Conservation (phyloP, 805 yeast species). For the Zygosaccharomyces pseudorouxii region DNA sequence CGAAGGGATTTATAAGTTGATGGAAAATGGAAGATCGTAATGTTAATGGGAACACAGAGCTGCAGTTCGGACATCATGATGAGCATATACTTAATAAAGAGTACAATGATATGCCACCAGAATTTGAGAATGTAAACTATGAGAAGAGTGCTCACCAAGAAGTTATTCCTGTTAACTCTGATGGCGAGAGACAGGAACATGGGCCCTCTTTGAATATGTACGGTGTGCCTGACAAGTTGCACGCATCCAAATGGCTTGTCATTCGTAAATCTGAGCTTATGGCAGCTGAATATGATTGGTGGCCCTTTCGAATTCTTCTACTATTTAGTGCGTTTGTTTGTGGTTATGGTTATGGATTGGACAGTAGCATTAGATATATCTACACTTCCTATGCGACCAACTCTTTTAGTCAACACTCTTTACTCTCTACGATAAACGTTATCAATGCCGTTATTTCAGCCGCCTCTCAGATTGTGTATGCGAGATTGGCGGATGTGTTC, state of each 20-base stretch:
- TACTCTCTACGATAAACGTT: conserved; percentile 48
- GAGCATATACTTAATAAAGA: not conserved
- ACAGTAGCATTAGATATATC: conserved; percentile 44
- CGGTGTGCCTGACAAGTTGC: conserved; percentile 13
- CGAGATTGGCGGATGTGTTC: conserved; percentile 52
- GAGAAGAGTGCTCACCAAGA: not conserved
- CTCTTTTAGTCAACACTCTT: conserved; percentile 46
- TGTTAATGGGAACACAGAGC: not conserved
- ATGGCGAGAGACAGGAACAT: conserved; percentile 1
- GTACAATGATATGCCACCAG: not conserved
- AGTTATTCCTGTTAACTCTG: not conserved
- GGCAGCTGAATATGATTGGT: conserved; percentile 41
- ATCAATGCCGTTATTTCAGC: conserved; percentile 52
- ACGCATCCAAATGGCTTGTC: conserved; percentile 38
- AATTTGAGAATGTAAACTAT: not conserved
- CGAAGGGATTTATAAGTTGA: too few species aligned
- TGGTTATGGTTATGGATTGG: conserved; percentile 53
- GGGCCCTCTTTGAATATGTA: conserved; percentile 6
- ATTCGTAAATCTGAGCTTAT: conserved; percentile 48
- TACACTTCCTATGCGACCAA: conserved; percentile 51
- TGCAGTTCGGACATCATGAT: not conserved
- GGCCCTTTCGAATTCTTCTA: conserved; percentile 35
- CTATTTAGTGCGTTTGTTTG: conserved; percentile 45
- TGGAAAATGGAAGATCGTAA: not conserved
- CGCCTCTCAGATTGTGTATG: conserved; percentile 52